A percentile compares a stretch with the other conserved stretches of the same genome.
These are phyloP conservation scores for Colletotrichum tofieldiae DNA, from an alignment of 2,329 filamentous ascomycete species.

Conservation along the genomic window DNA sequence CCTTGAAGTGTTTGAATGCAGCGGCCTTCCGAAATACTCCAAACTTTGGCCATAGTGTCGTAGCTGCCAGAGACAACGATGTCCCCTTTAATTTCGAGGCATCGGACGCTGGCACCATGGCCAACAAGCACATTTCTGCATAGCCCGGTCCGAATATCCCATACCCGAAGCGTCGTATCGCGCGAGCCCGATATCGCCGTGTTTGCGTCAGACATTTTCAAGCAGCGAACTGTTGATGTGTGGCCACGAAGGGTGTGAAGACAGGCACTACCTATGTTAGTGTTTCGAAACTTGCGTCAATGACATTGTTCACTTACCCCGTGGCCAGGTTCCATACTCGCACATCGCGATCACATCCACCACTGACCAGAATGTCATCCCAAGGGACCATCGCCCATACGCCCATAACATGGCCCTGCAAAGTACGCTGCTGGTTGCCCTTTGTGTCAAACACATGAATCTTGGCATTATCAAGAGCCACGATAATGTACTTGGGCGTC, in stretches of 20 bases:
- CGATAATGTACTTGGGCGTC: conserved; percentile 96
- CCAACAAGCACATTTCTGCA: conserved; percentile 94
- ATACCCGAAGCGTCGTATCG: conserved; percentile 94
- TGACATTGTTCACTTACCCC: conserved; percentile 74
- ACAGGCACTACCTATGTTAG: conserved; percentile 70
- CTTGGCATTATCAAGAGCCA: conserved; percentile 97
- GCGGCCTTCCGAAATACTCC: conserved; percentile 96
- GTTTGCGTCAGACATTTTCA: conserved; percentile 96
- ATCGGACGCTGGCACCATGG: conserved; percentile 95
- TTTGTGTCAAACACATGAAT: conserved; percentile 98
- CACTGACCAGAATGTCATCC: conserved; percentile 95
- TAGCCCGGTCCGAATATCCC: conserved; percentile 90
- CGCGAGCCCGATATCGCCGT: conserved; percentile 97
- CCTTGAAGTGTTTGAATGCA: conserved; percentile 92
- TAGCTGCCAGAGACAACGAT: conserved; percentile 98
- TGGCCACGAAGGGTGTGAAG: conserved; percentile 91
- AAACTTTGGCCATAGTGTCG: conserved; percentile 96
- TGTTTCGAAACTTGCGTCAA: conserved; percentile 1
- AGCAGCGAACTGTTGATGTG: conserved; percentile 94
- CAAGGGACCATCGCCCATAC: conserved; percentile 99
- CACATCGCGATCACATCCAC: conserved; percentile 96
- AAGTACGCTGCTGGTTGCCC: conserved; percentile 87
- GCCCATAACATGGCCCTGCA: conserved; percentile 98
- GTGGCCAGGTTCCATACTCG: conserved; percentile 96
- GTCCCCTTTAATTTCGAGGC: conserved; percentile 95